These are phyloP conservation scores for Aspergillus pseudoterreus DNA, from an alignment of 2,329 filamentous ascomycete genomes.

Conservation along the genomic window DNA sequence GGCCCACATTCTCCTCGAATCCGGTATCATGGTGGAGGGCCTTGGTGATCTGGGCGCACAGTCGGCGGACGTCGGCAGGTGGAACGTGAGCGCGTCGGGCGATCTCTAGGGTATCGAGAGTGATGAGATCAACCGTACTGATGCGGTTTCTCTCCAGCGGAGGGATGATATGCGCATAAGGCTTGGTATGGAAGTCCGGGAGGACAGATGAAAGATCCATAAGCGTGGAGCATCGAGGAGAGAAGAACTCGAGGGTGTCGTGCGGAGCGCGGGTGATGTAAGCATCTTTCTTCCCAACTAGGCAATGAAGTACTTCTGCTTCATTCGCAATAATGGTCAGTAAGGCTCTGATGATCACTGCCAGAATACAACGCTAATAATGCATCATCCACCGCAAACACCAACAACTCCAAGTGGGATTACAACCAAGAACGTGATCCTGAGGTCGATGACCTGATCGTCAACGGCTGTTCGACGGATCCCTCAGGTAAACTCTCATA, in stretches of 20 bases:
- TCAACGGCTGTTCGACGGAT: too few species aligned
- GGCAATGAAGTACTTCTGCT: not conserved
- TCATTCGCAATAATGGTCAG: too few species aligned
- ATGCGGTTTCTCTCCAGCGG: conserved; percentile 74
- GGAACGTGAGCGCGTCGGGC: conserved; percentile 82
- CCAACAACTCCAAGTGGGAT: too few species aligned
- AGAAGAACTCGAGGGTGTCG: not conserved
- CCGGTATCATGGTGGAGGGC: conserved; percentile 64
- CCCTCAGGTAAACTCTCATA: too few species aligned
- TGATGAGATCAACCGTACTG: conserved; percentile 78
- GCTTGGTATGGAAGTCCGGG: conserved; percentile 69
- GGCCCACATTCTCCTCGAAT: conserved; percentile 24
- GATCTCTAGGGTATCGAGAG: conserved; percentile 75
- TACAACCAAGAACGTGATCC: too few species aligned
- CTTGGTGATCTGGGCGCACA: conserved; percentile 64
- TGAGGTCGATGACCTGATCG: too few species aligned
- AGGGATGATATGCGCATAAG: conserved; percentile 71
- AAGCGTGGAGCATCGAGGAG: conserved; percentile 1
- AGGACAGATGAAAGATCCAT: conserved; percentile 77
- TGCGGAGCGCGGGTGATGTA: not conserved
- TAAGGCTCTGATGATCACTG: too few species aligned
- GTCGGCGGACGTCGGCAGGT: conserved; percentile 70
- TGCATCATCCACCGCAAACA: too few species aligned
- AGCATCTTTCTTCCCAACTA: not conserved
- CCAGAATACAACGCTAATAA: too few species aligned